A percentile compares a stretch with the other conserved stretches of the same genome.
These are phyloP conservation scores for Boletus rubescentipes DNA, from an alignment of 768 basidiomycete genomes.

Conservation along the genomic window DNA sequence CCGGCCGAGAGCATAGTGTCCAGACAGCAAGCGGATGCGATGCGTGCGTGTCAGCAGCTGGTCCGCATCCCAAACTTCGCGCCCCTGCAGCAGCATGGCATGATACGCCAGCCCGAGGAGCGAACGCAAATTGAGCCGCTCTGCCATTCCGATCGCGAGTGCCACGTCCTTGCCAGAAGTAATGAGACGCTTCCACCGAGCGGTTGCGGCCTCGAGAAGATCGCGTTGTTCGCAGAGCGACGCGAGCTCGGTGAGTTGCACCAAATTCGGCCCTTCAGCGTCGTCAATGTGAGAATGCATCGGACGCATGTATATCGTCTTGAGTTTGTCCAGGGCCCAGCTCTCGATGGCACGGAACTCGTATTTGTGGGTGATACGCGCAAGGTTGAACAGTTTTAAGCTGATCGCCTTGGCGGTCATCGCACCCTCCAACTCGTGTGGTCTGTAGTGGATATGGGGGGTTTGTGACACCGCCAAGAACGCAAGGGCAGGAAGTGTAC, in stretches of 20 bases:
- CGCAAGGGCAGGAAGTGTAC: conserved; percentile 21
- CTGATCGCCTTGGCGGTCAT: conserved; percentile 43
- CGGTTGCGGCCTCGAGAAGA: conserved; percentile 42
- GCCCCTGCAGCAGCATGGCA: conserved; percentile 51
- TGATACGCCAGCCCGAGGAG: conserved; percentile 53
- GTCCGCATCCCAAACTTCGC: conserved; percentile 48
- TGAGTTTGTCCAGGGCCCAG: conserved; percentile 45
- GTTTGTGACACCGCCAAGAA: conserved; percentile 1
- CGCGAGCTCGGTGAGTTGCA: conserved; percentile 51
- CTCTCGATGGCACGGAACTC: conserved; percentile 44
- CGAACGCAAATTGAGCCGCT: conserved; percentile 45
- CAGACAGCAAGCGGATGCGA: conserved; percentile 51
- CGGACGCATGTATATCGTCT: conserved; percentile 36
- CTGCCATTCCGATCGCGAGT: conserved; percentile 46
- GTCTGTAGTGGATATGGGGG: conserved; percentile 30
- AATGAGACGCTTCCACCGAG: conserved; percentile 49
- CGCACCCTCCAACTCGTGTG: conserved; percentile 45
- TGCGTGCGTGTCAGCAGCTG: conserved; percentile 46
- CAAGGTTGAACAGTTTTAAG: conserved; percentile 45
- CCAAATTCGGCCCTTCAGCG: conserved; percentile 38
- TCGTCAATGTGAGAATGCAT: conserved; percentile 31
- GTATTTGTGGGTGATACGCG: conserved; percentile 50
- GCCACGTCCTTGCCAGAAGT: conserved; percentile 45
- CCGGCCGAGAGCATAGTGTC: conserved; percentile 48
- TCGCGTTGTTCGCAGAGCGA: conserved; percentile 47